Evolutionary conservation across 2,329 filamentous ascomycete genomes (phyloP).

Genomic region (Sphaerostilbella broomeana): DNA sequence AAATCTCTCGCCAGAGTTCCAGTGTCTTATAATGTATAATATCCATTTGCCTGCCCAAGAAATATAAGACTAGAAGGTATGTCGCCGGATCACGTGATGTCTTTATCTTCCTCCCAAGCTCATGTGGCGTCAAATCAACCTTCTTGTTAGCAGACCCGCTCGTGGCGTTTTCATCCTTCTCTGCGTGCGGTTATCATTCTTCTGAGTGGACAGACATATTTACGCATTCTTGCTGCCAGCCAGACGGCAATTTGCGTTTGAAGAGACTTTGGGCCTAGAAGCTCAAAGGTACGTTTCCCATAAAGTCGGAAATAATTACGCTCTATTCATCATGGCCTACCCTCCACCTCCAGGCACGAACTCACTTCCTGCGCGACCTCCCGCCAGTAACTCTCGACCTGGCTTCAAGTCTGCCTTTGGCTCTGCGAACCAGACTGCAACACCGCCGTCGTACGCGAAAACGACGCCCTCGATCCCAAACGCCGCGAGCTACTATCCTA

Average conservation of each 20-base stretch:
- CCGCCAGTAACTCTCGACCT: constrained; percentile 39
- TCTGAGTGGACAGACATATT: too few species aligned
- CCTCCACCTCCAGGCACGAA: constrained; percentile 70
- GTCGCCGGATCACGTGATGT: too few species aligned
- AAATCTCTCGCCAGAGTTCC: too few species aligned
- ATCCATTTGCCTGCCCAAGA: too few species aligned
- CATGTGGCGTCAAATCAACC: too few species aligned
- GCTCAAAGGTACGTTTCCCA: constrained; percentile 47
- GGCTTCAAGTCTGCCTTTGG: constrained; percentile 47
- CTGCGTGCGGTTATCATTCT: too few species aligned
- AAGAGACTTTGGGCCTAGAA: constrained; percentile 27
- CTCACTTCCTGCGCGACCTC: constrained; percentile 68
- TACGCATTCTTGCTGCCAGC: too few species aligned
- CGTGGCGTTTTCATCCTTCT: too few species aligned
- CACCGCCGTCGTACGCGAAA: constrained; percentile 32
- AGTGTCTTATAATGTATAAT: too few species aligned
- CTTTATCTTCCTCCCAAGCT: too few species aligned
- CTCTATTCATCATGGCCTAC: constrained; percentile 73
- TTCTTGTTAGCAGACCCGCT: too few species aligned
- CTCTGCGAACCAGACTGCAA: constrained; percentile 27
- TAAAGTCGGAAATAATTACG: constrained; percentile 16
- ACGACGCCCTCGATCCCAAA: constrained; percentile 15
- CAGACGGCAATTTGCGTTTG: background rate
- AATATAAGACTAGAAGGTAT: too few species aligned
- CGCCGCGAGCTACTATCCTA: constrained; percentile 25